phyloP scores from a whole-genome alignment of 148 eudicot species.

The Fagopyrum tataricum region DNA sequence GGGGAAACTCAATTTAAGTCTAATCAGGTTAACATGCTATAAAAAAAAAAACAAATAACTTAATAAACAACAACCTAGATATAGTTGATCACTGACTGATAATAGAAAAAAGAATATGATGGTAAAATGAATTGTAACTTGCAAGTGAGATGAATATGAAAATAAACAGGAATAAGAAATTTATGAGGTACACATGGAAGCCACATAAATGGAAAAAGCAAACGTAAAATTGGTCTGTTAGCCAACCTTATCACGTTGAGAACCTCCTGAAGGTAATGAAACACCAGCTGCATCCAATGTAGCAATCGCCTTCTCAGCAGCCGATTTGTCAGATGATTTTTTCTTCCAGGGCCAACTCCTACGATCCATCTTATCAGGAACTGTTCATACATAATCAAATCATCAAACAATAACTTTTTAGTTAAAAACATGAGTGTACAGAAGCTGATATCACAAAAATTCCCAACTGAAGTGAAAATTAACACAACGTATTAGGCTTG shows the following conservation, averaged over 20 bases:
- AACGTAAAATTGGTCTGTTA: neutral
- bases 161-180: neutral
- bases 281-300: constrained; percentile 49
- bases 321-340: constrained; percentile 76
- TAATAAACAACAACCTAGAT: neutral
- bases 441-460: neutral
- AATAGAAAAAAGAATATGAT: neutral
- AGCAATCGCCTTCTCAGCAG: constrained; percentile 52
- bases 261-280: constrained; percentile 32
- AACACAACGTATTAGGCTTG: neutral
- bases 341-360: constrained; percentile 99
- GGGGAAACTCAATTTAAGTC: neutral
- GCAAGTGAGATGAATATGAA: neutral
- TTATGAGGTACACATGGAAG: neutral
- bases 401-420: constrained; percentile 4
- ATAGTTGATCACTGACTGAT: neutral
- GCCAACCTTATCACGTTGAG: constrained; percentile 61
- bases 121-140: neutral
- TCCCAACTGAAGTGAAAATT: neutral
- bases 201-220: neutral
- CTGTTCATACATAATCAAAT: neutral
- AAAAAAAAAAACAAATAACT: neutral
- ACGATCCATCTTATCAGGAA: constrained; percentile 59
- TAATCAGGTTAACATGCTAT: neutral
- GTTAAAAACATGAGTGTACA: neutral